Evolutionary conservation across 805 yeast species (phyloP).

Genomic region (Candida railenensis): DNA sequence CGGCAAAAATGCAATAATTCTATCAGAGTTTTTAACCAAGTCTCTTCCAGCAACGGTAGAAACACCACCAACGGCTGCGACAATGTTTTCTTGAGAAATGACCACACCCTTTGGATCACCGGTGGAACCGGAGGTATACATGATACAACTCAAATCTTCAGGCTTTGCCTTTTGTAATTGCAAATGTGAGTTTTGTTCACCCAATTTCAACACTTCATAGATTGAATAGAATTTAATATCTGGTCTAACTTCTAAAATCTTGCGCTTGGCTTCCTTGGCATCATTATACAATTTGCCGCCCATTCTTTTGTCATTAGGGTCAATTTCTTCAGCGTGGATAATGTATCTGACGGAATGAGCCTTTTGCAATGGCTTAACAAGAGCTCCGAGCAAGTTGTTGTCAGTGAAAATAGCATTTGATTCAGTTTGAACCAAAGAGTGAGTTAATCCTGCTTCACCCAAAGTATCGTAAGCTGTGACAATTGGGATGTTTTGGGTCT

Average conservation of each 20-base stretch:
- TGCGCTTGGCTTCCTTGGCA: slow-evolving; percentile 57
- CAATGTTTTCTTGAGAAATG: slow-evolving; percentile 60
- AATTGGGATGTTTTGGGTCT: slow-evolving; percentile 75
- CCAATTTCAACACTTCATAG: slow-evolving; percentile 65
- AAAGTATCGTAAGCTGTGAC: slow-evolving; percentile 96
- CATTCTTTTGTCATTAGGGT: slow-evolving; percentile 60
- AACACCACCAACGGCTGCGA: slow-evolving; percentile 88
- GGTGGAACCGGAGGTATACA: slow-evolving; percentile 87
- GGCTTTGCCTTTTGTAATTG: slow-evolving; percentile 49
- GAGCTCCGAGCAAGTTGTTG: slow-evolving; percentile 62
- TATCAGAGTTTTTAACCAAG: slow-evolving; percentile 55
- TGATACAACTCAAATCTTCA: slow-evolving; percentile 66
- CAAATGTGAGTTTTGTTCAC: slow-evolving; percentile 45
- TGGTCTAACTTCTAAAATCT: slow-evolving; percentile 67
- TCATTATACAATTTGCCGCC: slow-evolving; percentile 57
- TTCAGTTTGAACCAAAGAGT: slow-evolving; percentile 80
- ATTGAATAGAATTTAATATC: slow-evolving; percentile 66
- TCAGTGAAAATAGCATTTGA: slow-evolving; percentile 83
- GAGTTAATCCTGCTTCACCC: slow-evolving; percentile 85
- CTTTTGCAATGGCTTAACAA: slow-evolving; percentile 69
- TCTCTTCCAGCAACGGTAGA: slow-evolving; percentile 56
- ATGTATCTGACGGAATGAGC: slow-evolving; percentile 63
- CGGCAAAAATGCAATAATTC: slow-evolving; percentile 86
- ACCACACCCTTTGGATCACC: slow-evolving; percentile 87
- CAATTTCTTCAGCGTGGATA: slow-evolving; percentile 66